These are phyloP conservation scores for Rhodotorula sp. DNA, from an alignment of 1,284 basidiomycete genomes.

Conservation along the genomic window DNA sequence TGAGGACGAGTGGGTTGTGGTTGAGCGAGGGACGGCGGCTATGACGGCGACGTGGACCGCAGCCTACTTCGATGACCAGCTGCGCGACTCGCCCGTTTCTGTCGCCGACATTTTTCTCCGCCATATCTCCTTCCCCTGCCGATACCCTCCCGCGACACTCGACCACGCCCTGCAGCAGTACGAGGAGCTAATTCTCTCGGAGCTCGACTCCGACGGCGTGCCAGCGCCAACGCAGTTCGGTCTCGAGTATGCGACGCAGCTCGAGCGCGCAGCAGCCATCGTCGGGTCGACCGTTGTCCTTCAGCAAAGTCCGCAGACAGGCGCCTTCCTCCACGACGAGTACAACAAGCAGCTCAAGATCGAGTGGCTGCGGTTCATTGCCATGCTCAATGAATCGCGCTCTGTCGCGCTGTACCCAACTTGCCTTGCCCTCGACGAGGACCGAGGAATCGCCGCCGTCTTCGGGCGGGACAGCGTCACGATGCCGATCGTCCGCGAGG, in stretches of 20 bases:
- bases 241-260: conserved; percentile 63
- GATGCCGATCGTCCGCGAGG: conserved; percentile 52
- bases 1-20: conserved; percentile 45
- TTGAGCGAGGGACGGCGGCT: conserved; percentile 14
- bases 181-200: conserved; percentile 64
- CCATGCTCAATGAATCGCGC: conserved; percentile 80
- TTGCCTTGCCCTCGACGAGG: conserved; percentile 65
- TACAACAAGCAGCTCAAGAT: conserved; percentile 80
- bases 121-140: conserved; percentile 77
- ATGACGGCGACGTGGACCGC: conserved; percentile 53
- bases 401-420: conserved; percentile 58
- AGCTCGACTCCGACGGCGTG: conserved; percentile 49
- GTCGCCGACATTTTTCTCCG: conserved; percentile 70
- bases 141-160: conserved; percentile 78
- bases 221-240: conserved; percentile 40
- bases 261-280: conserved; percentile 73
- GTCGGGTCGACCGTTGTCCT: conserved; percentile 79
- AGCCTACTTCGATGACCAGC: conserved; percentile 77
- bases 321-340: conserved; percentile 69
- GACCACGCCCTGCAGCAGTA: conserved; percentile 78
- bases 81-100: conserved; percentile 49
- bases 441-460: conserved; percentile 65
- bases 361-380: conserved; percentile 90
- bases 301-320: conserved; percentile 70
- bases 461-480: conserved; percentile 65